Conservation (phyloP, 257 asterid genomes). For the Solanum corneliomulleri region DNA sequence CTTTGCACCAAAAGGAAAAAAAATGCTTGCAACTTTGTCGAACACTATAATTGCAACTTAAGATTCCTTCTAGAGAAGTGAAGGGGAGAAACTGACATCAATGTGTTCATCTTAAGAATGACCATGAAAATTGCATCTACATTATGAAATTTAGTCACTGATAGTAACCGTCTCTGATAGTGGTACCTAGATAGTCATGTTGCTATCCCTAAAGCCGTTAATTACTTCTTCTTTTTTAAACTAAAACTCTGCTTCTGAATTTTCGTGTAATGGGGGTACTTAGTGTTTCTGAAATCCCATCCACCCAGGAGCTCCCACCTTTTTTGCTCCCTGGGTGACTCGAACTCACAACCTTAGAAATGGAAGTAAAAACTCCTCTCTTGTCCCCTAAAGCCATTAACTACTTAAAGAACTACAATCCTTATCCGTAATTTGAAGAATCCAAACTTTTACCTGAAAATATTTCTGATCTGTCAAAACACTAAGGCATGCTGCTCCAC, state of each 20-base stretch:
- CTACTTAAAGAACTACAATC: neutral
- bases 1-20: neutral
- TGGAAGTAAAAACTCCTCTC: neutral
- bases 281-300: neutral
- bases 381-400: neutral
- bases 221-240: neutral
- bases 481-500: constrained; percentile 94
- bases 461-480: constrained; percentile 76
- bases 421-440: neutral
- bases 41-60: neutral
- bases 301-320: neutral
- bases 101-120: neutral
- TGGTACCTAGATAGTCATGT: neutral
- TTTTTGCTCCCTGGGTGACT: neutral
- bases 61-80: neutral
- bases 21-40: neutral
- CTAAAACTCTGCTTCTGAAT: neutral
- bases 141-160: neutral
- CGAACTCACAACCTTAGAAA: neutral
- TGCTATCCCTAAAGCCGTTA: neutral
- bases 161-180: neutral
- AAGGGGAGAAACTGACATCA: neutral
- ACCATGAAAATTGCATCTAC: neutral
- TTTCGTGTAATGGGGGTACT: neutral
- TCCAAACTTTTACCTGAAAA: constrained; percentile 50